Base-by-base conservation (phyloP, 495 filamentous ascomycete genomes). In the Aspergillus taichungensis region DNA sequence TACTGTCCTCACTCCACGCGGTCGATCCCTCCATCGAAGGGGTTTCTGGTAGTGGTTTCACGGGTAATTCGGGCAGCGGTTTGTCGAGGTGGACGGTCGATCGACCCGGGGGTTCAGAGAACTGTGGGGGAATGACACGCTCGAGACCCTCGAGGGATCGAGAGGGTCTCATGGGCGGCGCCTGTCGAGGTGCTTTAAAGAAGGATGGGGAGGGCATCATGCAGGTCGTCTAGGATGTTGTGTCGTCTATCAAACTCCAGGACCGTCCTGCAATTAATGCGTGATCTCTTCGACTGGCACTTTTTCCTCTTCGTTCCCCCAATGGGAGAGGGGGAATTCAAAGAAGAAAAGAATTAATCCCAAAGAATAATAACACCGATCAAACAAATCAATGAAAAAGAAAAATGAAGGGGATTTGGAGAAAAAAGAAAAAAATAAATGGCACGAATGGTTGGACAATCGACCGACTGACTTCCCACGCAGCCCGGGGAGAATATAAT, bases 81-180 rank as follows among this genome's bases (percentile, higher is more conserved):
- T 67, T 70, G 40, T 69, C 62, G 42, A 68, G 50, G 37, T 51
- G 52, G 13, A 66, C 49, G 0, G 56, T 51, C 34, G 62, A 58
- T 37, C 56, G 60, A 49, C 45, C 40, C n/a, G 53, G 45, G 8
- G 55, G 43, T 18, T 35, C 47, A 5, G 49, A 46, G 6, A 41
- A 13, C 29, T 29, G 10, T 3, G 66, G 67, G 13, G 66, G 67
- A 11, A 72, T 54, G 11, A 66, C 62, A 46, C 54, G 55, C 39
- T 72, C 69, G 12, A 72, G 47, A n/a, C 69, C 69, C 48, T 71
- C 67, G 8, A 71, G 59, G 2, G 69, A 69, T 28, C 57, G 60
- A 30, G 65, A 71, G 0, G 62, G 61, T 34, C 60, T 60, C 12
- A 68, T 53, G 9, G 66, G 64, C 11, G 68, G 64, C n/a, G 66